Base-by-base conservation (phyloP, 768 basidiomycete genomes). In the Xerocomellus amylosporus region DNA sequence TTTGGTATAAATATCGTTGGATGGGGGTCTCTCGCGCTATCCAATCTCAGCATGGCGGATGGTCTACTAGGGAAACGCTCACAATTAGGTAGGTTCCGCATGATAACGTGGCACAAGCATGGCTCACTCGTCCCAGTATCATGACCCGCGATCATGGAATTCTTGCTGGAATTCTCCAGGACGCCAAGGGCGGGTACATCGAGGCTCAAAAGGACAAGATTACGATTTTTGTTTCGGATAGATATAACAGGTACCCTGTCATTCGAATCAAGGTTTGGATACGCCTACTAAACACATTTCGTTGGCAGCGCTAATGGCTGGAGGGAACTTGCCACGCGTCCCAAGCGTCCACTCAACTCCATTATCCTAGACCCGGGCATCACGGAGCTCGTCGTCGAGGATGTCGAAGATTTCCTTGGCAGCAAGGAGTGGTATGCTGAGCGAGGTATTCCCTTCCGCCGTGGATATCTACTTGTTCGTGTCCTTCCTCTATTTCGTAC, bases 381-480 rank as follows among this genome's bases (percentile, higher is more conserved):
- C 44, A 80, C 83, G 49, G 84, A 89, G 31, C 61, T 81, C 22
- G 69, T 92, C 1, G 64, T 90, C 9, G 75, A 82, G 3, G 90
- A 93, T 63, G 86, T 86, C 9, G 73, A 72, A 8, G 87, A 90
- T 60, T 92, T 92, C 60, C 70, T 91, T 49, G 66, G 68, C 10
- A 87, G 83, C 59, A 87, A 84, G 60, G 53, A 71, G 19, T 92
- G 90, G 90, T 92, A 92, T 58, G 63, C 79, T 2, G 81, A 82
- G 12, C 82, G 89, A 48, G 90, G 88, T 0, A 90, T 92, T 54
- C 90, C 90, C 1, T 91, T 88, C 73, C 83, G 88, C 19, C 77
- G 89, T 13, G 90, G 90, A 13, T 89, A 88, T 64, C 78, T 90
- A n/a, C 75, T 90, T 20, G 75, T 78, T 38, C 41, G 73, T 67